Evolutionary conservation across 495 filamentous ascomycete species (phyloP).

Genomic region (Evansstolkia leycettana): DNA sequence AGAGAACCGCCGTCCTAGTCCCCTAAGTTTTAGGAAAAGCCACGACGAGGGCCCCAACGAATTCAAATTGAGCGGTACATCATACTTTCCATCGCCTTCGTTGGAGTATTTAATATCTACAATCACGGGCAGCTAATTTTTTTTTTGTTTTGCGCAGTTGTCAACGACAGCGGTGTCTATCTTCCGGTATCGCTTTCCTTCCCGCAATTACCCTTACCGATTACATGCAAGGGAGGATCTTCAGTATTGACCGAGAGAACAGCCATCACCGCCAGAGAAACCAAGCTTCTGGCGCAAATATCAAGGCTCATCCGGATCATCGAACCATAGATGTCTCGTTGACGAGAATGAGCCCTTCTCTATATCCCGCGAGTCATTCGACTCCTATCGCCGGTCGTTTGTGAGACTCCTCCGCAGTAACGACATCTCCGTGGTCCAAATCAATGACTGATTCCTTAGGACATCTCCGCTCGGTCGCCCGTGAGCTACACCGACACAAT

Average conservation of each 20-base stretch:
- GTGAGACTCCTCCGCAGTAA: constrained; percentile 40
- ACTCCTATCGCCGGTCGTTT: constrained; percentile 94
- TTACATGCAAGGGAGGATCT: constrained; percentile 1
- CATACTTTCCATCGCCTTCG: background rate
- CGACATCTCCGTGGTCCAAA: constrained; percentile 3
- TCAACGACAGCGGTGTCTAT: constrained; percentile 94
- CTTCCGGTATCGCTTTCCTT: constrained; percentile 61
- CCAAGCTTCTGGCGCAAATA: constrained; percentile 73
- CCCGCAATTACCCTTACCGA: constrained; percentile 1
- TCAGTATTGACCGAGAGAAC: constrained; percentile 9
- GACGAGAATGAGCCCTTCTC: constrained; percentile 86
- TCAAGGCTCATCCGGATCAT: constrained; percentile 52
- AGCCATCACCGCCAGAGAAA: constrained; percentile 88
- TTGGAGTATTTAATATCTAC: background rate
- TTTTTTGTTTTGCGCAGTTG: constrained; percentile 42
- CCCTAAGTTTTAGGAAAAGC: constrained; percentile 49
- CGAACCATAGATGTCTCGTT: constrained; percentile 55
- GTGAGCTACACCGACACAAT: constrained; percentile 43
- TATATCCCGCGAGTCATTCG: constrained; percentile 95
- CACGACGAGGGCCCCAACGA: constrained; percentile 50
- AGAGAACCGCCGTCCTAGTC: constrained; percentile 16
- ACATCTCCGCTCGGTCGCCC: constrained; percentile 85
- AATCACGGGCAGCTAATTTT: constrained; percentile 1
- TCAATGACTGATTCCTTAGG: constrained; percentile 40
- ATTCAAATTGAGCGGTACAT: constrained; percentile 74